Conservation (phyloP, 768 basidiomycete genomes). For the Cystofilobasidium ferigula region DNA sequence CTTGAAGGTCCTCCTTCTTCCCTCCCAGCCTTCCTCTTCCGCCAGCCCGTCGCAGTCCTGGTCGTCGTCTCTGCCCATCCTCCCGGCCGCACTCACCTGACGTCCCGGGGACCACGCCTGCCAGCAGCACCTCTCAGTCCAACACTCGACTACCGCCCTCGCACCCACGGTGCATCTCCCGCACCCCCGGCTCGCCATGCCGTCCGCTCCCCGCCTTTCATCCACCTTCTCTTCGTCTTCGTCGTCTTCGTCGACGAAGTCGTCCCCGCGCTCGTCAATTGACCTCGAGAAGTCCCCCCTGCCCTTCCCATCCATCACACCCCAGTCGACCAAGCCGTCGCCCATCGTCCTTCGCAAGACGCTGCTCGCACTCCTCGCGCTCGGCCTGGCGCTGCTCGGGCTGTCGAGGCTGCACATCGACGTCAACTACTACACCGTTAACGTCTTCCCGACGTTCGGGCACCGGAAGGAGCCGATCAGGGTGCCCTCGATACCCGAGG, state of each 20-base stretch:
- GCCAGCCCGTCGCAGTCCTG: too few species aligned
- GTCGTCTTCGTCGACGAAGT: background rate
- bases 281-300: background rate
- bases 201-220: background rate
- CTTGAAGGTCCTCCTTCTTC: too few species aligned
- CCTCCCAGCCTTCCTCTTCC: too few species aligned
- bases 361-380: background rate
- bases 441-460: background rate
- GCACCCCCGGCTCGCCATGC: background rate
- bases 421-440: background rate
- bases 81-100: too few species aligned
- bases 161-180: too few species aligned
- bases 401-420: background rate
- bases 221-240: background rate
- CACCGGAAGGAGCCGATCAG: background rate
- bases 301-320: background rate
- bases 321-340: background rate
- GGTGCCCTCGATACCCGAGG: background rate
- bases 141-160: background rate
- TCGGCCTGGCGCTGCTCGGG: background rate
- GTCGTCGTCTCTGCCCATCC: too few species aligned
- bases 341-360: background rate
- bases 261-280: background rate
- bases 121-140: background rate
- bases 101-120: too few species aligned